Evolutionary conservation across 163 green algal species (phyloP).

Genomic region (Chlorella variabilis): DNA sequence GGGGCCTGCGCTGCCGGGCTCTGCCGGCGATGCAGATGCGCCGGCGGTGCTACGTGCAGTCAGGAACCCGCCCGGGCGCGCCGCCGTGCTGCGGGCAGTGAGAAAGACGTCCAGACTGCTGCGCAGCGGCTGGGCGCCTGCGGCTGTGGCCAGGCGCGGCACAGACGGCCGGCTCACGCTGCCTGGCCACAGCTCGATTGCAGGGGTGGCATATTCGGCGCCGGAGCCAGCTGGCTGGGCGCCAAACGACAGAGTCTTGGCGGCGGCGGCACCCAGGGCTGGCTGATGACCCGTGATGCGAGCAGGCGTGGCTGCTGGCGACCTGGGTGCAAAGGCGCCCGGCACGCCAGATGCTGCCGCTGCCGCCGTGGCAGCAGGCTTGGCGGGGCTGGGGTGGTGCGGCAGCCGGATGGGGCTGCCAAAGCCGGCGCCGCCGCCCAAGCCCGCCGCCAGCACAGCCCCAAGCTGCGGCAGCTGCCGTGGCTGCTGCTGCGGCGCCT

Average conservation of each 20-base stretch:
- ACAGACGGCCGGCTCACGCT: neutral
- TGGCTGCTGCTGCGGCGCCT: neutral
- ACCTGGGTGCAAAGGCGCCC: neutral
- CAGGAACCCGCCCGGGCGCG: neutral
- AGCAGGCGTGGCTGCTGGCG: neutral
- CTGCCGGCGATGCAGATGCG: neutral
- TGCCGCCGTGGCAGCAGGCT: neutral
- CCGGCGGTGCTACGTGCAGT: neutral
- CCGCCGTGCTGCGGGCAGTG: conserved; percentile 2
- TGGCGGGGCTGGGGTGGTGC: conserved; percentile 11
- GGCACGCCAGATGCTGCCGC: neutral
- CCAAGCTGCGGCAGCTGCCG: neutral
- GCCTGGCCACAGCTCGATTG: neutral
- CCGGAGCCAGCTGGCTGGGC: neutral
- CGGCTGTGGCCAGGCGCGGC: too few relatives aligned
- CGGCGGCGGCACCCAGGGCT: neutral
- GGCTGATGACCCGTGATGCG: too few relatives aligned
- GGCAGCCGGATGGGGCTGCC: conserved; percentile 24
- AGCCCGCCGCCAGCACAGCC: neutral
- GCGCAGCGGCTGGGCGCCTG: neutral
- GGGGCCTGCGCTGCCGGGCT: neutral
- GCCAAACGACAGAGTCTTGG: neutral
- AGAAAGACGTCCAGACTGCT: neutral
- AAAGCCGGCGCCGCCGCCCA: neutral
- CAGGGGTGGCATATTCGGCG: neutral